Evolutionary conservation across 768 basidiomycete genomes (phyloP).

Genomic region (Chlorophyllum brunneum): DNA sequence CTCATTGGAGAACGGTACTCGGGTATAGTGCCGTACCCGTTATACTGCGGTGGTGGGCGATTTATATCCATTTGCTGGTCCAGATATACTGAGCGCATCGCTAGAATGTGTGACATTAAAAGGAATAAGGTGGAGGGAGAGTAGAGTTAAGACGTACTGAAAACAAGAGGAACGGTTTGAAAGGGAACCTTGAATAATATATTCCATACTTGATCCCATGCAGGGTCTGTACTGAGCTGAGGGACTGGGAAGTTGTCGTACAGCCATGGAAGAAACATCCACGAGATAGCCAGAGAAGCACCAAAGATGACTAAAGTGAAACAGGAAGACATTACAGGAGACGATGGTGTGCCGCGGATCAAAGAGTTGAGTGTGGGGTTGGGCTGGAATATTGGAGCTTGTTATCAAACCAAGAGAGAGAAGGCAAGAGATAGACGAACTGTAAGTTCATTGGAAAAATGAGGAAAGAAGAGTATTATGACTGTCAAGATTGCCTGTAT

Average conservation of each 20-base stretch:
- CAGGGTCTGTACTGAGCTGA: neutral
- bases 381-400: neutral
- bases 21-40: neutral
- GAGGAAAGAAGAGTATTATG: neutral
- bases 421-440: neutral
- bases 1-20: neutral
- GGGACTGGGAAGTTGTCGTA: neutral
- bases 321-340: too few relatives aligned
- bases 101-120: neutral
- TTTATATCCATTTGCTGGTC: too few relatives aligned
- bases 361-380: neutral
- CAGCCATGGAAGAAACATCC: neutral
- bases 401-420: neutral
- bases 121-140: neutral
- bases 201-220: neutral
- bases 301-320: neutral
- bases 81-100: neutral
- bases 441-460: neutral
- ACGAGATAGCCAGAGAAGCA: neutral
- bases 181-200: neutral
- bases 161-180: neutral
- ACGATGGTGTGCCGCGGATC: too few relatives aligned
- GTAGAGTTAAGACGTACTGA: neutral
- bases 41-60: too few relatives aligned
- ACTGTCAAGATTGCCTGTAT: neutral